These are phyloP conservation scores for Andalucia godoyi DNA, from an alignment of 78 protist genomes.

Conservation along the genomic window DNA sequence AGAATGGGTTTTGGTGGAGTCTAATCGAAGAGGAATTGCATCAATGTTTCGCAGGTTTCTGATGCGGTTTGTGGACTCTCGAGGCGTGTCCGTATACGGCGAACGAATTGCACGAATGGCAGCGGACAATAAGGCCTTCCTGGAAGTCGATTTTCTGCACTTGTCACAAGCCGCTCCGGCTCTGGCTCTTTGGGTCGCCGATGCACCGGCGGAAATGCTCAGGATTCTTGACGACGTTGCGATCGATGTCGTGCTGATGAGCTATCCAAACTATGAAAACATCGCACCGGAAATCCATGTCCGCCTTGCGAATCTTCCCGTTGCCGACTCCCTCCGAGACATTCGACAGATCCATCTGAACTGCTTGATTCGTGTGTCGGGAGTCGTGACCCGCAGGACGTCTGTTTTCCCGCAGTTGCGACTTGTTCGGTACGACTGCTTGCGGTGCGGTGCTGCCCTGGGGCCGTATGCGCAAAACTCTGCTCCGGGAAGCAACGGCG, in stretches of 20 bases:
- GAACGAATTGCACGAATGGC: background rate
- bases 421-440: constrained; percentile 66
- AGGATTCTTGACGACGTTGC: constrained; percentile 72
- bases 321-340: constrained; percentile 77
- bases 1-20: no score
- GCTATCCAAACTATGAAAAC: constrained; percentile 39
- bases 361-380: constrained; percentile 48
- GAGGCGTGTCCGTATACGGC: no score
- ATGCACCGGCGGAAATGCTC: constrained; percentile 75
- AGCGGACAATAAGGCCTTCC: constrained; percentile 1
- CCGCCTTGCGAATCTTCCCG: constrained; percentile 82
- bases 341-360: constrained; percentile 79
- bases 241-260: background rate
- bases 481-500: background rate
- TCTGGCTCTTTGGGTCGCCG: constrained; percentile 71
- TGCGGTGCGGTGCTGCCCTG: constrained; percentile 47
- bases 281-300: constrained; percentile 55
- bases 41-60: no score
- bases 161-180: background rate
- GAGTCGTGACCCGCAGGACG: constrained; percentile 94
- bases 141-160: constrained; percentile 48
- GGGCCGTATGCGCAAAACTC: constrained; percentile 65
- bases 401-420: constrained; percentile 87
- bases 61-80: no score
- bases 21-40: no score